phyloP scores from a whole-genome alignment of 2,329 filamentous ascomycete genomes.

The Colletotrichum trifolii region DNA sequence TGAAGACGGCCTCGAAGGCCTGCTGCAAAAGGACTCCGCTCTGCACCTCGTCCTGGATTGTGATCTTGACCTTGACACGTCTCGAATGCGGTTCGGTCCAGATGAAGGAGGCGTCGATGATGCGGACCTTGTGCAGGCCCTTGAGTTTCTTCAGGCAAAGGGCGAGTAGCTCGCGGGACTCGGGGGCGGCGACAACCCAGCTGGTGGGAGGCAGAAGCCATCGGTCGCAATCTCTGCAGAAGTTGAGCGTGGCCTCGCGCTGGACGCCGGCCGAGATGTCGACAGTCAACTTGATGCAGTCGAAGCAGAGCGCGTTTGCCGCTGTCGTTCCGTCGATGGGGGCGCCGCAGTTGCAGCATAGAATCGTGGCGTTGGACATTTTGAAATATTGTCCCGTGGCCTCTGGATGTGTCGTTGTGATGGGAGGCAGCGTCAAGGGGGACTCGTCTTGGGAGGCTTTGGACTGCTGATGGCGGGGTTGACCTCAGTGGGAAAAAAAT shows the following conservation, averaged over 20 bases:
- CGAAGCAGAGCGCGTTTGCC: constrained; percentile 90
- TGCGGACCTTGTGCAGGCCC: constrained; percentile 88
- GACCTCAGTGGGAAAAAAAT: constrained; percentile 29
- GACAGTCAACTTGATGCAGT: constrained; percentile 94
- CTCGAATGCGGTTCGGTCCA: constrained; percentile 98
- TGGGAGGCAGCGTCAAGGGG: constrained; percentile 4
- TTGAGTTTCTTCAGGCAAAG: constrained; percentile 90
- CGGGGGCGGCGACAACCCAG: constrained; percentile 86
- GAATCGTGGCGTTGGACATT: constrained; percentile 62
- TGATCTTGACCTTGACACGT: constrained; percentile 93
- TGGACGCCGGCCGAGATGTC: constrained; percentile 94
- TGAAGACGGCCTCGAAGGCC: constrained; percentile 92
- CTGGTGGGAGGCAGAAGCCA: constrained; percentile 88
- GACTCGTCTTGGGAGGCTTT: constrained; percentile 4
- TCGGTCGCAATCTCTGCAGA: constrained; percentile 93
- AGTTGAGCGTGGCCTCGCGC: constrained; percentile 88
- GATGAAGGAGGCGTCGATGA: constrained; percentile 95
- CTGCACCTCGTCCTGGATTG: constrained; percentile 78
- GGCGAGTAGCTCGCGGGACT: constrained; percentile 92
- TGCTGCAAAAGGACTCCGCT: constrained; percentile 83
- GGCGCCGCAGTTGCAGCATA: constrained; percentile 97
- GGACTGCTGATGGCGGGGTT: constrained; percentile 33
- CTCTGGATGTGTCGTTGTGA: background rate
- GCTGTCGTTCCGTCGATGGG: constrained; percentile 92
- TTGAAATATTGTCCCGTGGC: constrained; percentile 1